Conservation (phyloP, 1,284 basidiomycete species). For the Wallemia hederae region DNA sequence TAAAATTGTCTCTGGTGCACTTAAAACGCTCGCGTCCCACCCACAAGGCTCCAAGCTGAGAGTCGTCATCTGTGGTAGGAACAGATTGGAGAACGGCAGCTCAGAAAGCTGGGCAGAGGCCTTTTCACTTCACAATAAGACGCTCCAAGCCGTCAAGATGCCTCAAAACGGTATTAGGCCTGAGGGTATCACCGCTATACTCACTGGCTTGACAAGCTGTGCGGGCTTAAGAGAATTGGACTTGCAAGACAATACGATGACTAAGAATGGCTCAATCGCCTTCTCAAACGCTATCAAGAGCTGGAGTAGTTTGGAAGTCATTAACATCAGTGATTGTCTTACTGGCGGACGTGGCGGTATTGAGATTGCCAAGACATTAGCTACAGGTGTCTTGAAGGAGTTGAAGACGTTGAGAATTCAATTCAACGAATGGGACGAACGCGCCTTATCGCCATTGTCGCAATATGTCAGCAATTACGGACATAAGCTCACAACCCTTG, state of each 20-base stretch:
- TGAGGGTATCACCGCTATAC: conserved; percentile 64
- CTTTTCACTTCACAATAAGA: conserved; percentile 45
- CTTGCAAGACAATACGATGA: conserved; percentile 87
- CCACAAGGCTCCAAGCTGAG: conserved; percentile 40
- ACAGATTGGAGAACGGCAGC: conserved; percentile 73
- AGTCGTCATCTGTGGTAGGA: conserved; percentile 71
- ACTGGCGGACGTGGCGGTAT: conserved; percentile 34
- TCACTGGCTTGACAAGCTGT: conserved; percentile 41
- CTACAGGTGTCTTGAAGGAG: conserved; percentile 34
- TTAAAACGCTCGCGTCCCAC: conserved; percentile 43
- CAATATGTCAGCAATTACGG: conserved; percentile 32
- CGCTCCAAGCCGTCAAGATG: conserved; percentile 60
- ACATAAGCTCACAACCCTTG: conserved; percentile 30
- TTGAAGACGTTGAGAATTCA: conserved; percentile 50
- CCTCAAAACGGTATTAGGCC: conserved; percentile 92
- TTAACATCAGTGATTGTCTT: conserved; percentile 81
- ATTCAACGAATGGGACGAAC: conserved; percentile 59
- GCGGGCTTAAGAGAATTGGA: conserved; percentile 45
- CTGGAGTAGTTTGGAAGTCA: conserved; percentile 40
- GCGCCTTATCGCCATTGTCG: conserved; percentile 36
- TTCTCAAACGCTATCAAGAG: conserved; percentile 38
- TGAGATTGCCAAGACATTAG: conserved; percentile 29
- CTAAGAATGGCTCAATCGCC: conserved; percentile 35
- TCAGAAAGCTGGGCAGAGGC: conserved; percentile 60
- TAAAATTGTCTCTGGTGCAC: conserved; percentile 51